A percentile compares a stretch with the other conserved stretches of the same genome.
Evolutionary conservation across 345 rosid genomes (phyloP).

Genomic region (Punica granatum): DNA sequence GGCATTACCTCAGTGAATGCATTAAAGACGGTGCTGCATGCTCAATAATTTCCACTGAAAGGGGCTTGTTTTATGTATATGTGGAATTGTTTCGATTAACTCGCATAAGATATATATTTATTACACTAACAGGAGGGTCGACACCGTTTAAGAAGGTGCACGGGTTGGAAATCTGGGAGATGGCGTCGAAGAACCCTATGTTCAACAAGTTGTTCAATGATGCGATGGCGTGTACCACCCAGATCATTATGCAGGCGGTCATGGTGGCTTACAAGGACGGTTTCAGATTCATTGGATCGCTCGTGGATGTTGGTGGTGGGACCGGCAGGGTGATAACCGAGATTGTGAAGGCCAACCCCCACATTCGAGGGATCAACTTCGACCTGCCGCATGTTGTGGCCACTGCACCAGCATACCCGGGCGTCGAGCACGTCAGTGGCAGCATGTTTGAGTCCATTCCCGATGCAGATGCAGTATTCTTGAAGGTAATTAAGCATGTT

Average conservation of each 20-base stretch:
- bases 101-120: no score
- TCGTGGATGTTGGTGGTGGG: slow-evolving; percentile 27
- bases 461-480: slow-evolving; percentile 16
- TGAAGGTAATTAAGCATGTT: no score
- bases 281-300: background rate
- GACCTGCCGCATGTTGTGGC: slow-evolving; percentile 20
- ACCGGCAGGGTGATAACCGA: slow-evolving; percentile 3
- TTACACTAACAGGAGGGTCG: background rate
- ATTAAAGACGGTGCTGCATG: background rate
- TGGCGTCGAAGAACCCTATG: slow-evolving; percentile 3
- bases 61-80: no score
- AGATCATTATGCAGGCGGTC: slow-evolving; percentile 7
- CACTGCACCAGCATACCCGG: slow-evolving; percentile 8
- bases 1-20: slow-evolving; percentile 19
- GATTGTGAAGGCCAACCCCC: slow-evolving; percentile 15
- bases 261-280: slow-evolving; percentile 7
- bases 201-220: slow-evolving; percentile 12
- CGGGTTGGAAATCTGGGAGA: slow-evolving; percentile 11
- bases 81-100: no score
- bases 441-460: slow-evolving; percentile 22
- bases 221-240: slow-evolving; percentile 16
- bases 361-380: slow-evolving; percentile 15
- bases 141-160: slow-evolving; percentile 19
- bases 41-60: background rate
- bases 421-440: slow-evolving; percentile 19